Percentiles rank a stretch among this genome's conserved stretches.
Evolutionary conservation across 192 early-diverging fungal genomes (phyloP).

Genomic region (Powellomyces hirtus): DNA sequence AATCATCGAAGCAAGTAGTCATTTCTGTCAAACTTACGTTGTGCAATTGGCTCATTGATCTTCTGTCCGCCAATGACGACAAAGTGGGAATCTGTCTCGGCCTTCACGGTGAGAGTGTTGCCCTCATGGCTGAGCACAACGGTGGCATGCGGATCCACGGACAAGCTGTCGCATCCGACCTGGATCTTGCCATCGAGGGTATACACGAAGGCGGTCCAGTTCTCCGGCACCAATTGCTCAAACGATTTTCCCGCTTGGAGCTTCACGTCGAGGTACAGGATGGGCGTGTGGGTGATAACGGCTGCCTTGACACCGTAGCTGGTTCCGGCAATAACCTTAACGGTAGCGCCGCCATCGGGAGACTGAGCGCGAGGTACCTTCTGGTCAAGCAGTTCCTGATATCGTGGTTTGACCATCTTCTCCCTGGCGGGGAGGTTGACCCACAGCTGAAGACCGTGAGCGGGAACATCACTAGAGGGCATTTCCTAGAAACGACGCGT

Average conservation of each 20-base stretch:
- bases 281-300: constrained; percentile 75
- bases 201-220: constrained; percentile 61
- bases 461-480: constrained; percentile 35
- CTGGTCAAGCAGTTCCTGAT: constrained; percentile 53
- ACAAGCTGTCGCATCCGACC: constrained; percentile 9
- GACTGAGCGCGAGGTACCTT: constrained; percentile 60
- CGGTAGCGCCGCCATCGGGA: constrained; percentile 48
- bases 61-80: constrained; percentile 63
- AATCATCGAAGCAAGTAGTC: constrained; percentile 61
- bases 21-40: constrained; percentile 52
- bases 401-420: constrained; percentile 61
- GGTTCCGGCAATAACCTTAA: constrained; percentile 89
- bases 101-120: constrained; percentile 38
- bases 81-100: constrained; percentile 49
- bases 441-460: constrained; percentile 62
- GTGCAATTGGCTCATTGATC: constrained; percentile 47
- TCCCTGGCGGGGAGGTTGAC: constrained; percentile 73
- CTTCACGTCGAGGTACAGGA: constrained; percentile 75
- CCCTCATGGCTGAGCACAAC: constrained; percentile 42
- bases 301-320: constrained; percentile 65
- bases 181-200: constrained; percentile 42
- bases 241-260: constrained; percentile 59
- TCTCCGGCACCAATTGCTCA: constrained; percentile 55
- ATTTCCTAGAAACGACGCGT: too few species aligned
- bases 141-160: constrained; percentile 41